Percentiles rank a stretch among this genome's conserved stretches.
Conservation (phyloP, 2,329 filamentous ascomycete species). For the Fonsecaea pugnacius region DNA sequence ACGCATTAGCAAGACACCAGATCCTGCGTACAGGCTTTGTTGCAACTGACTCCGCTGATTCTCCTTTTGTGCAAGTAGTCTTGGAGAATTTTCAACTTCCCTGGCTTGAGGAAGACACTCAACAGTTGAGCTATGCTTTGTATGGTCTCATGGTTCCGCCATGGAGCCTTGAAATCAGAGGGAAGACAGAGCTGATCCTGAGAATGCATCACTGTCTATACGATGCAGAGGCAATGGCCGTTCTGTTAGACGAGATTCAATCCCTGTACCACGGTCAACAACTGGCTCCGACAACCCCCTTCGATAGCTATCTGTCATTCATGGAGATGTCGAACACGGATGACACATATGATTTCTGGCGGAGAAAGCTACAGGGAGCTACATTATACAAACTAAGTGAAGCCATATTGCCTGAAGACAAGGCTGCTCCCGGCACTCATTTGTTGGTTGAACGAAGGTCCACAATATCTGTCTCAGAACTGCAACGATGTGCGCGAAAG, state of each 20-base stretch:
- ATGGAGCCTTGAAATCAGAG: slow-evolving; percentile 25
- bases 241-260: slow-evolving; percentile 73
- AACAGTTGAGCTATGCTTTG: neutral
- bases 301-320: slow-evolving; percentile 66
- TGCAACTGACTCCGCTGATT: slow-evolving; percentile 62
- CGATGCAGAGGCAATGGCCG: slow-evolving; percentile 76
- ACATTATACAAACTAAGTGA: slow-evolving; percentile 25
- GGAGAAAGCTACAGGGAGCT: slow-evolving; percentile 48
- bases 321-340: slow-evolving; percentile 57
- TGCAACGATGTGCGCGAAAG: slow-evolving; percentile 49
- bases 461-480: slow-evolving; percentile 7
- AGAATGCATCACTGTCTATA: slow-evolving; percentile 82
- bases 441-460: slow-evolving; percentile 7
- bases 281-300: slow-evolving; percentile 59
- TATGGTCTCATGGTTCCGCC: slow-evolving; percentile 29
- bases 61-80: slow-evolving; percentile 75
- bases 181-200: slow-evolving; percentile 46
- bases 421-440: neutral
- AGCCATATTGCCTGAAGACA: slow-evolving; percentile 15
- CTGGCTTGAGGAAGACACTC: slow-evolving; percentile 44
- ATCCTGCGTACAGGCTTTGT: slow-evolving; percentile 80
- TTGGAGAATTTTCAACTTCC: slow-evolving; percentile 54
- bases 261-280: slow-evolving; percentile 53
- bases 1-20: slow-evolving; percentile 68
- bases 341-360: slow-evolving; percentile 70